These are phyloP conservation scores for Pseudogymnoascus sp. DNA, from an alignment of 2,329 filamentous ascomycete genomes.

Conservation along the genomic window DNA sequence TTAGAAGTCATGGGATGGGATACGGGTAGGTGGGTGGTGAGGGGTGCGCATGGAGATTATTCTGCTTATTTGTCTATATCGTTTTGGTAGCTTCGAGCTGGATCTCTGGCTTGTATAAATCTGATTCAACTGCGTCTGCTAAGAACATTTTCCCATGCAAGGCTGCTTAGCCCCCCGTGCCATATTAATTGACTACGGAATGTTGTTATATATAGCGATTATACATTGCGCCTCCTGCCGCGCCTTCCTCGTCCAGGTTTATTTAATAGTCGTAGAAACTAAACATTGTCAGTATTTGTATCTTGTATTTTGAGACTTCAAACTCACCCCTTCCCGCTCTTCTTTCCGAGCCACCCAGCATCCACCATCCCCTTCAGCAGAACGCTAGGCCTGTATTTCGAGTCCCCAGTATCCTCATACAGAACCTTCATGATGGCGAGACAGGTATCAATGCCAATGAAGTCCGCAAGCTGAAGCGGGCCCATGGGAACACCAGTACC, in stretches of 20 bases:
- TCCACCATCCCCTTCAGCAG: conserved; percentile 92
- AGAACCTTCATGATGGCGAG: conserved; percentile 95
- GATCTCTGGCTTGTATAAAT: conserved; percentile 6
- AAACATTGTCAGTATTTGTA: conserved; percentile 3
- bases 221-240: not conserved
- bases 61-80: not conserved
- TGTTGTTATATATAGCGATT: not conserved
- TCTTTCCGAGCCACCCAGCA: conserved; percentile 96
- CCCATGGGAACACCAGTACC: conserved; percentile 99
- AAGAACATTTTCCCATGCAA: not conserved
- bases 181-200: not conserved
- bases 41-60: not conserved
- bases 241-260: not conserved
- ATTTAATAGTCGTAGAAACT: conserved; percentile 9
- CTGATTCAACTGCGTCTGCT: not conserved
- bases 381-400: conserved; percentile 87
- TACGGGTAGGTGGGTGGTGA: not conserved
- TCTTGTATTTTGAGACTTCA: not conserved
- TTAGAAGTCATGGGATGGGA: not conserved
- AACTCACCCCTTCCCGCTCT: conserved; percentile 71
- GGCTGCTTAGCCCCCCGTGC: not conserved
- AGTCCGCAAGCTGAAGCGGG: conserved; percentile 85
- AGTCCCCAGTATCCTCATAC: conserved; percentile 84
- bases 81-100: not conserved
- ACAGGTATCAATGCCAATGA: conserved; percentile 95